Percentiles rank a stretch among this genome's conserved stretches.
Conservation (phyloP, 73 alveolate genomes). For the Uronychia binucleata region DNA sequence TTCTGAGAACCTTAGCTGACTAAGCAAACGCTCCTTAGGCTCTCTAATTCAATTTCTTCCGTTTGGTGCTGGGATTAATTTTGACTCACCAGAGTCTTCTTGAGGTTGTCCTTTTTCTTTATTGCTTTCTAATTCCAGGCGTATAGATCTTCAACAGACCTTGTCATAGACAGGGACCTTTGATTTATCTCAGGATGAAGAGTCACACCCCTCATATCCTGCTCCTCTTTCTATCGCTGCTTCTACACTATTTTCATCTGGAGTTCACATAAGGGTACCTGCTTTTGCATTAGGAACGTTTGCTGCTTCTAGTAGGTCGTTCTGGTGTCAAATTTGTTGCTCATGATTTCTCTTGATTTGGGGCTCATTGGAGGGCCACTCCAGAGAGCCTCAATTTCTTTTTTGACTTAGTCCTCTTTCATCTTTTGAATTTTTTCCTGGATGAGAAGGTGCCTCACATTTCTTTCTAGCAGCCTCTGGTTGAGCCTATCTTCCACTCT, state of each 20-base stretch:
- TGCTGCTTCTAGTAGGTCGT: background rate
- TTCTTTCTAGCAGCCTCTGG: too few relatives aligned
- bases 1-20: background rate
- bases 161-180: background rate
- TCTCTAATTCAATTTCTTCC: background rate
- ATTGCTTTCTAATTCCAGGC: background rate
- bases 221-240: background rate
- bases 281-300: background rate
- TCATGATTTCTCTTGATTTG: background rate
- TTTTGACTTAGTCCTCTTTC: too few relatives aligned
- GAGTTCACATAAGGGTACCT: background rate
- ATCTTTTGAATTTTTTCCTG: too few relatives aligned
- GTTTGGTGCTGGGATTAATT: background rate
- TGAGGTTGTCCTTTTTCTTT: background rate
- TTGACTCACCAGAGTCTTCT: background rate
- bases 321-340: background rate
- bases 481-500: too few relatives aligned
- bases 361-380: constrained; percentile 2
- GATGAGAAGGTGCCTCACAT: too few relatives aligned
- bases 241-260: background rate
- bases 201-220: background rate
- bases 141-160: background rate
- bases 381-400: too few relatives aligned
- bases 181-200: background rate
- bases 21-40: too few relatives aligned